Evolutionary conservation across 768 basidiomycete species (phyloP).

Genomic region (Pulveroboletus sp.): DNA sequence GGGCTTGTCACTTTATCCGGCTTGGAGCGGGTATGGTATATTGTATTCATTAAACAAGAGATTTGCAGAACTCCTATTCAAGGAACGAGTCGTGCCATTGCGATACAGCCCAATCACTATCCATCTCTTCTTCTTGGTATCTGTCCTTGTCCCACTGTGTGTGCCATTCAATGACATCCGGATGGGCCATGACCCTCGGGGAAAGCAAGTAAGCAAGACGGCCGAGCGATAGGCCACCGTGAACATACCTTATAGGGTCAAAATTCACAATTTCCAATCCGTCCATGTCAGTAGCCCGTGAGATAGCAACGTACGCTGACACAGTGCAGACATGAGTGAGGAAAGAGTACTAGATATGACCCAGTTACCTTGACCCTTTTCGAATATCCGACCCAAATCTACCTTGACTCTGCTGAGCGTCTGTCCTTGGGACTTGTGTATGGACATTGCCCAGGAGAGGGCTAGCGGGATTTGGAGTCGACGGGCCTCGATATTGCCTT

Average conservation of each 20-base stretch:
- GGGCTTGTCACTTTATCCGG: slow-evolving; percentile 3
- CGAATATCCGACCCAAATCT: slow-evolving; percentile 86
- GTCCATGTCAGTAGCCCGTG: slow-evolving; percentile 38
- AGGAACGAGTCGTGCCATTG: slow-evolving; percentile 28
- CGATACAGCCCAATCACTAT: slow-evolving; percentile 29
- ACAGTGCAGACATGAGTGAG: background rate
- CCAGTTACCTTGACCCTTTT: slow-evolving; percentile 57
- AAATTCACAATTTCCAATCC: slow-evolving; percentile 38
- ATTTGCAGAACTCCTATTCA: slow-evolving; percentile 3
- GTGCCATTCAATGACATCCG: slow-evolving; percentile 32
- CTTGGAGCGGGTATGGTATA: background rate
- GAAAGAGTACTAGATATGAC: background rate
- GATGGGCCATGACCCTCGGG: slow-evolving; percentile 34
- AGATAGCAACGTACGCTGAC: slow-evolving; percentile 35
- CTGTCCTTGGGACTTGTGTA: slow-evolving; percentile 98
- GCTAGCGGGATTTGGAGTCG: slow-evolving; percentile 69
- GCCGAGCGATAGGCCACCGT: background rate
- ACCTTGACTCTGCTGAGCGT: slow-evolving; percentile 92
- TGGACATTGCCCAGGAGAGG: slow-evolving; percentile 95
- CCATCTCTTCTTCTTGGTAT: slow-evolving; percentile 32
- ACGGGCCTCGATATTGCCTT: slow-evolving; percentile 32
- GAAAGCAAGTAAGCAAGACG: slow-evolving; percentile 1
- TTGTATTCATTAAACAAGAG: slow-evolving; percentile 2
- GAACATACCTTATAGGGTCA: slow-evolving; percentile 28
- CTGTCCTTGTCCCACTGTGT: slow-evolving; percentile 23